Evolutionary conservation across 257 asterid genomes (phyloP).

Genomic region (Solanum chilense): DNA sequence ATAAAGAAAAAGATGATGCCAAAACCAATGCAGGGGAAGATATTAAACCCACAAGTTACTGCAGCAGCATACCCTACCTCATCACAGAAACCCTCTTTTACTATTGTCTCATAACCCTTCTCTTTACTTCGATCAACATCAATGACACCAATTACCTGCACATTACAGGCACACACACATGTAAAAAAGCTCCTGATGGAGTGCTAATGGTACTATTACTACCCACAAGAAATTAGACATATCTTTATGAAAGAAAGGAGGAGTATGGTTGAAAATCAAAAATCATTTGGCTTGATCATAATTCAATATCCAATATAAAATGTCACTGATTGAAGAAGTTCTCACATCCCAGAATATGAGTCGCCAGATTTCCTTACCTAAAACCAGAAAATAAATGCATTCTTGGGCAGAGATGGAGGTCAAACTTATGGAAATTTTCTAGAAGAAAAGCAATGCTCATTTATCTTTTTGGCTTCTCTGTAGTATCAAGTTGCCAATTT

Average conservation of each 20-base stretch:
- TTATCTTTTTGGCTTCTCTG: background rate
- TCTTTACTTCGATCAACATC: conserved; percentile 83
- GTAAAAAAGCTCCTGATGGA: background rate
- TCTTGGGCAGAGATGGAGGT: background rate
- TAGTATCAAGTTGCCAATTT: background rate
- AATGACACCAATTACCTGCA: conserved; percentile 78
- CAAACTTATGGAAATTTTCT: background rate
- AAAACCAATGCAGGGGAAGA: background rate
- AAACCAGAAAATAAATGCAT: background rate
- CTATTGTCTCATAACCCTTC: conserved; percentile 79
- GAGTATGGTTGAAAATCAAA: background rate
- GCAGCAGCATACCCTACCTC: conserved; percentile 39
- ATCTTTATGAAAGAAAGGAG: background rate
- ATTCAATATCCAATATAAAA: background rate
- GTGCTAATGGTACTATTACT: background rate
- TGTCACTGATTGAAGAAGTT: background rate
- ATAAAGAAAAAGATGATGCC: background rate
- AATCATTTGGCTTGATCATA: background rate
- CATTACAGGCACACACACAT: conserved; percentile 8
- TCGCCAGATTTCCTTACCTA: background rate
- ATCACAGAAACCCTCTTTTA: conserved; percentile 87
- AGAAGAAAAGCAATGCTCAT: background rate
- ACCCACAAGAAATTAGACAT: background rate
- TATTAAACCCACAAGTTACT: background rate
- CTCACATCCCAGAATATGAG: background rate